Base-by-base conservation (phyloP, 208 protist species). In the Crithidia sp. region DNA sequence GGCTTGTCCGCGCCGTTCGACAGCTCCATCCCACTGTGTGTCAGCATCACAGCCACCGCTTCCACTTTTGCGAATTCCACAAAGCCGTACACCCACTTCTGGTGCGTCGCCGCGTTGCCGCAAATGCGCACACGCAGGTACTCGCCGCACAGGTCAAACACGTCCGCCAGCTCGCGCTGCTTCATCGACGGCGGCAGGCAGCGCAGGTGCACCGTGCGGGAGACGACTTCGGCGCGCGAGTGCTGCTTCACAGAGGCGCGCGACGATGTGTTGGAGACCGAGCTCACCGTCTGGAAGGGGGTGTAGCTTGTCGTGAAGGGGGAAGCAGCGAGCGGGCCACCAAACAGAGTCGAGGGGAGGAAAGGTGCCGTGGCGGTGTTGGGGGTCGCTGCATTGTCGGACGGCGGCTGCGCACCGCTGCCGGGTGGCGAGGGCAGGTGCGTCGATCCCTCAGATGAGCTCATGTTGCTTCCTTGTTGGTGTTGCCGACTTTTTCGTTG, bases 1-100 rank as follows among this genome's bases (percentile, higher is more conserved):
- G 83, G 81, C 49, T 79, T 75, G 19, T 70, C 79, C 6, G 67
- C 16, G 3, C 81, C 81, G 72, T 87, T 87, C 40, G 63, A 36
- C 44, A 91, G 57, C 81, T 89, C 83, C 70, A 76, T 78, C 36
- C 86, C 83, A 53, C 71, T 87, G 57, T 72, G 64, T 17, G 59
- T 41, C 69, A 87, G 74, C 76, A 87, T 80, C 71, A 50, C 71
- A 43, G 45, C 66, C 36, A 82, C 82, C 8, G 73, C 84, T 13
- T 60, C 60, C 5, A 43, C 12, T 9, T 76, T 79, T 3, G 70
- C 74, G 74, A 87, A 91, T 74, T 91, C 84, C 8, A 89, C 83
- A 64, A 91, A 91, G 57, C 82, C 82, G 71, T 91, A 91, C 50
- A 91, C 71, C 82, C 82, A 85, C 55, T 89, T 83, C 61, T 89